These are phyloP conservation scores for Cercis canadensis DNA, from an alignment of 306 rosid genomes.

Conservation along the genomic window DNA sequence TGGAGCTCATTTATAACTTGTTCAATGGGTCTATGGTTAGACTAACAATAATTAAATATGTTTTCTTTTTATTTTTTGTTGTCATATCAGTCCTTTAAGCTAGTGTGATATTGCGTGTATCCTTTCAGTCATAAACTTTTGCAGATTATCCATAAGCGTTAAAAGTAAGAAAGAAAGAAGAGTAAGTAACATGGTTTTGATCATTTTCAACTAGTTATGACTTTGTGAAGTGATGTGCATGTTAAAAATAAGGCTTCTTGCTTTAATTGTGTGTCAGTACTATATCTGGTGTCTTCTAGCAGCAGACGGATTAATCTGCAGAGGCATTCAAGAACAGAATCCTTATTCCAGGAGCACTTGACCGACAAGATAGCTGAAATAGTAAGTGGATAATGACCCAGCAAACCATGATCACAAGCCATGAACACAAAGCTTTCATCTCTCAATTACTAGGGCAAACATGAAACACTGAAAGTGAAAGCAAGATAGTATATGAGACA, in stretches of 20 bases:
- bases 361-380: conserved; percentile 62
- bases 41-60: conserved; percentile 18
- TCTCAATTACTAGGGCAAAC: conserved; percentile 34
- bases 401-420: conserved; percentile 40
- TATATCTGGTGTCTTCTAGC: conserved; percentile 45
- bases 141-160: conserved; percentile 31
- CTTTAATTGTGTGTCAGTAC: conserved; percentile 28
- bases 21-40: conserved; percentile 3
- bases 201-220: conserved; percentile 13
- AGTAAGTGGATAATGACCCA: conserved; percentile 49
- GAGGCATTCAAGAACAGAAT: conserved; percentile 49
- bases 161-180: conserved; percentile 37
- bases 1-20: conserved; percentile 28
- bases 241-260: not conserved
- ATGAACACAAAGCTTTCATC: conserved; percentile 45
- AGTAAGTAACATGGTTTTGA: conserved; percentile 21
- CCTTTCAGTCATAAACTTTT: conserved; percentile 25
- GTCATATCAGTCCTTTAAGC: conserved; percentile 40
- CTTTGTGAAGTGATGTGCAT: conserved; percentile 30
- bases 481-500: conserved; percentile 26
- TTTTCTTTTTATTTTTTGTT: conserved; percentile 36
- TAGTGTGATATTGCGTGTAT: conserved; percentile 35
- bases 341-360: conserved; percentile 60
- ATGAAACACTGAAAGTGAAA: conserved; percentile 44
- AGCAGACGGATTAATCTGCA: conserved; percentile 38